phyloP scores from a whole-genome alignment of 352 stramenopile species.

The Phytophthora megakarya region DNA sequence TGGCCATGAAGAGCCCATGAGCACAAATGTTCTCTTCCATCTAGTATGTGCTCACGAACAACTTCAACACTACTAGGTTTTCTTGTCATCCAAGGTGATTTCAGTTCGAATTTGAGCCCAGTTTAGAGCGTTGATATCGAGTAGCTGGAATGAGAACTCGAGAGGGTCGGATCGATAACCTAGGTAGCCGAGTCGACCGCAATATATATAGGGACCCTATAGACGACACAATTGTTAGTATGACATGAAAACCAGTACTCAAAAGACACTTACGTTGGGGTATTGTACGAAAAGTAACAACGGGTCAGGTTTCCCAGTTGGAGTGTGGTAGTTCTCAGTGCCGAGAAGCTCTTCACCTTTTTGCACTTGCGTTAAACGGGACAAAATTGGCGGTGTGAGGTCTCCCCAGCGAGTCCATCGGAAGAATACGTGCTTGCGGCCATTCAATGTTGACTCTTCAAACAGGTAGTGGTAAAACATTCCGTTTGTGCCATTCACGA shows the following conservation, averaged over 20 bases:
- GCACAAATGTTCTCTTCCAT: no score
- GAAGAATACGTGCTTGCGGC: constrained; percentile 26
- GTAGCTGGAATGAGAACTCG: constrained; percentile 69
- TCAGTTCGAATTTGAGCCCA: constrained; percentile 29
- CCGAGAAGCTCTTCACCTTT: constrained; percentile 27
- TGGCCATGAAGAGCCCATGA: no score
- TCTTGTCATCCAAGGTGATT: no score
- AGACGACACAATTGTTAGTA: constrained; percentile 2
- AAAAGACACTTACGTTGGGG: constrained; percentile 19
- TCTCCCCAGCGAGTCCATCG: constrained; percentile 22
- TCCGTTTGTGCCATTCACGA: constrained; percentile 11
- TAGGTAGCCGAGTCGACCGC: constrained; percentile 61
- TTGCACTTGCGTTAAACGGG: constrained; percentile 21
- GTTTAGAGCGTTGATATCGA: constrained; percentile 46
- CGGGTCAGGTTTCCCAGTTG: constrained; percentile 7
- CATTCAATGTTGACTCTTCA: constrained; percentile 13
- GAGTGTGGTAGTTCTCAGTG: constrained; percentile 17
- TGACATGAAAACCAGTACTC: neutral
- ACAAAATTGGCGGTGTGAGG: constrained; percentile 21
- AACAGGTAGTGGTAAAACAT: constrained; percentile 32
- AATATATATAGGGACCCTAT: constrained; percentile 71
- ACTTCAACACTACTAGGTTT: no score
- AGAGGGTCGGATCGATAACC: constrained; percentile 44
- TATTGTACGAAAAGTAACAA: constrained; percentile 39
- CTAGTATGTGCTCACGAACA: no score